Base-by-base conservation (phyloP, 2,329 filamentous ascomycete genomes). In the Penicillium italicum region DNA sequence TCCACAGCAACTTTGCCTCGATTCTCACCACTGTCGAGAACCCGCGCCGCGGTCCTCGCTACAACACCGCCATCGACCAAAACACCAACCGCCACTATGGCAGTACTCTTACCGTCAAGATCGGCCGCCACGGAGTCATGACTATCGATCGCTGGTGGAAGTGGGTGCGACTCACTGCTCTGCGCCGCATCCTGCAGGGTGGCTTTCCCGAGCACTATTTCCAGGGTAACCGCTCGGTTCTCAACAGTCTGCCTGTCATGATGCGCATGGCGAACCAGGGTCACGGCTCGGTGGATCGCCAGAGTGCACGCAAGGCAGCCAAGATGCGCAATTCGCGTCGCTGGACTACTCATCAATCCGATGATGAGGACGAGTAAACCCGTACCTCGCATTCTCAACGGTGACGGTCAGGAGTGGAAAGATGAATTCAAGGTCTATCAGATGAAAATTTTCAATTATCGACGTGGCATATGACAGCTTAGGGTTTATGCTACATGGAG, bases 81-180 rank as follows among this genome's bases (percentile, higher is more conserved):
- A 80, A 87, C 34, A 82, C 80, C 1, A 83, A 84, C 26, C 77
- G 77, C 24, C 77, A 80, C 46, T 85, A 85, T 58, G 86, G 86
- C 6, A 85, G 81, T 56, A 79, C 85, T 55, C 77, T 88, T 74
- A 81, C 76, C 11, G 77, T 90, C 37, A 80, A 81, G 53, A 82
- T 89, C 53, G 71, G 71, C 30, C 77, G 78, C 22, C 80, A 79
- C 44, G 82, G 84, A 3, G 79, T 81, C 50, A 82, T 89, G 76
- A 80, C 76, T 48, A 84, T 90, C 48, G 85, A 90, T 70, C 81
- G 82, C 61, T 90, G 87, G 87, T 90, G 87, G 87, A 90, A 90
- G 71, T 75, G 88, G 63, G 78, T 84, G 62, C 78, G 86, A 30
- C 72, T 89, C 48, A 82, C 85, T 57, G 80, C 81, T 3, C 72